These are phyloP conservation scores for Logfia minima DNA, from an alignment of 129 eudicot species.

Conservation along the genomic window DNA sequence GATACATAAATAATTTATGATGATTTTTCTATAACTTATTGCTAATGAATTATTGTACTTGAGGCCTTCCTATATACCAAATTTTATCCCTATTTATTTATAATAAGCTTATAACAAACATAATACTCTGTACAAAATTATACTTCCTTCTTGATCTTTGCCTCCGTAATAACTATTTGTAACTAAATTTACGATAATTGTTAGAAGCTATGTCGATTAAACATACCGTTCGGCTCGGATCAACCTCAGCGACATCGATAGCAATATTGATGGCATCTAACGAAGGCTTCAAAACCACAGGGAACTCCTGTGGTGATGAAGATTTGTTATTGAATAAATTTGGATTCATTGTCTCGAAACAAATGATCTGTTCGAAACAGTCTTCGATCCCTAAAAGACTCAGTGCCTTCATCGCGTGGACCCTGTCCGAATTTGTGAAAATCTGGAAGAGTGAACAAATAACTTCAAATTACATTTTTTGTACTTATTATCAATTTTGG, in stretches of 20 bases:
- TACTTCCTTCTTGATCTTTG: too few relatives aligned
- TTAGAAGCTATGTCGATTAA: background rate
- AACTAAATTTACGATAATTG: background rate
- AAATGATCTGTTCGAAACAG: constrained; percentile 79
- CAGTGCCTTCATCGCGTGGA: constrained; percentile 79
- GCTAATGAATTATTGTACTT: background rate
- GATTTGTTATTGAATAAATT: constrained; percentile 44
- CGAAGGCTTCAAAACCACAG: constrained; percentile 84
- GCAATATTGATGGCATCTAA: constrained; percentile 75
- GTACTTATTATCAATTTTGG: background rate
- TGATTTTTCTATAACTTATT: background rate
- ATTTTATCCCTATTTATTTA: too few relatives aligned
- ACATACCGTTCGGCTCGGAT: constrained; percentile 81
- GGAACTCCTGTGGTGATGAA: constrained; percentile 62
- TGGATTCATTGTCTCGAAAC: constrained; percentile 90
- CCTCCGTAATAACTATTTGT: too few relatives aligned
- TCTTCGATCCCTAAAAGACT: constrained; percentile 71
- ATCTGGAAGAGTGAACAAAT: constrained; percentile 32
- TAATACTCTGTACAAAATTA: too few relatives aligned
- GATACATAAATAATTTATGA: background rate
- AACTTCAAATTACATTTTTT: background rate
- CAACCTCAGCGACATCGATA: constrained; percentile 55
- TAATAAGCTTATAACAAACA: too few relatives aligned
- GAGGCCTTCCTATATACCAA: too few relatives aligned
- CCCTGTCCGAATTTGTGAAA: constrained; percentile 79